Base-by-base conservation (phyloP, 2,329 filamentous ascomycete genomes). In the Microdochium bolleyi region DNA sequence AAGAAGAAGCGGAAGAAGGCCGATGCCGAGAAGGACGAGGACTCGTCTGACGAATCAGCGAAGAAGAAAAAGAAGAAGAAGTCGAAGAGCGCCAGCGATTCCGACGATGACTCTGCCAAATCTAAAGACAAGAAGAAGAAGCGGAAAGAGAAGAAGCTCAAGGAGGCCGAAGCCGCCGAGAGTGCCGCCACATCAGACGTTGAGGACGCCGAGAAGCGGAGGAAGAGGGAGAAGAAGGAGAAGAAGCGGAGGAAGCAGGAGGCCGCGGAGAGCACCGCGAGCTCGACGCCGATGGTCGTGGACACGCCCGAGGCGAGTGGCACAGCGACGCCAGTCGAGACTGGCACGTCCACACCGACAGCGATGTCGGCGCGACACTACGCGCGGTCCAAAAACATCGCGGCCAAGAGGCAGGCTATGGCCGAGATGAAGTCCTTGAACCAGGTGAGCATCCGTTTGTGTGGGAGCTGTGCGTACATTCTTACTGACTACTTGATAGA, bases 331-430 rank as follows among this genome's bases (percentile, higher is more conserved):
- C 69, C 71, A 7, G 66, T 65, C 1, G 72, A 69, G 24, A 72
- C 73, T 49, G 72, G 70, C 51, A 73, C 70, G 48, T 74, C 74
- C 25, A 77, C 72, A 27, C 75, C 76, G 54, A 72, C 67, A 55
- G 70, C 69, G 66, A 71, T 77, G 56, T 74, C 78, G 24, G 83
- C 79, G 49, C 80, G 90, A 57, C 88, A 92, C 66, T 80, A 87
- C 52, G 83, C 92, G 49, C 78, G 92, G 57, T 84, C 88, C 59
- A 80, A 89, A 55, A 89, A 92, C 68, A 96, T 97, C 62, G 87
- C 87, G 53, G 89, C 94, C 61, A 97, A 97, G 75, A 85, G 84
- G 62, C 82, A 86, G 73, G 91, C 92, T 2, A 80, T 91, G 54
- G 80, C 90, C 73, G 88, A 96, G 67, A 79, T 85, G 49, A 84